Evolutionary conservation across 2,329 filamentous ascomycete species (phyloP).

Genomic region (Colletotrichum sp.): DNA sequence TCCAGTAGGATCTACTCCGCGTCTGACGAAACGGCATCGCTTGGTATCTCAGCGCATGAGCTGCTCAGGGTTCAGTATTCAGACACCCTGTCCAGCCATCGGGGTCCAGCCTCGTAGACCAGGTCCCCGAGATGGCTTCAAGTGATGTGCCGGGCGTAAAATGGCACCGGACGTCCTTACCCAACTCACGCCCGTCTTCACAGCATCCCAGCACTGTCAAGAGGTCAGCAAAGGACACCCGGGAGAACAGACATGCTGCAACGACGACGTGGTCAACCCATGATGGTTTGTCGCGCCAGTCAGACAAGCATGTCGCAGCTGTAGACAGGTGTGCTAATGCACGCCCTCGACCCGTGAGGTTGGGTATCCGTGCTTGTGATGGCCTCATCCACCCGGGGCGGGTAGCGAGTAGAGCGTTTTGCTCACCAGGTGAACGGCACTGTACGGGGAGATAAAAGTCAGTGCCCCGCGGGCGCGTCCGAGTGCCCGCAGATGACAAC

Average conservation of each 20-base stretch:
- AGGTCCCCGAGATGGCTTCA: background rate
- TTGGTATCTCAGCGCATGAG: background rate
- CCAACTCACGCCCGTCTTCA: background rate
- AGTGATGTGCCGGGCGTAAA: background rate
- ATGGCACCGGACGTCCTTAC: background rate
- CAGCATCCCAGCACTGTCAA: background rate
- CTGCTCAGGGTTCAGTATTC: background rate
- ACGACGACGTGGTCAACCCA: background rate
- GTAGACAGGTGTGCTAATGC: background rate
- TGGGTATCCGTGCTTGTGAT: background rate
- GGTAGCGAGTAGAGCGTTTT: background rate
- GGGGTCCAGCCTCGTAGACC: background rate
- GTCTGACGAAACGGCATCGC: background rate
- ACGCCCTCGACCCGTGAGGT: background rate
- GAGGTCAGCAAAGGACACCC: background rate
- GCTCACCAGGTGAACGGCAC: background rate
- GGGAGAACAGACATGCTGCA: background rate
- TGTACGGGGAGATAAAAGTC: background rate
- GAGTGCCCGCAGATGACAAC: constrained; percentile 7
- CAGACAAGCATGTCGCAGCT: background rate
- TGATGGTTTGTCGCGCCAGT: background rate
- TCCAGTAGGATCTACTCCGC: background rate
- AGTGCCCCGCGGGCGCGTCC: background rate
- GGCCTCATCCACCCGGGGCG: background rate
- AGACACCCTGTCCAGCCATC: background rate